Base-by-base conservation (phyloP, 2,329 filamentous ascomycete species). In the Colletotrichum costaricense region DNA sequence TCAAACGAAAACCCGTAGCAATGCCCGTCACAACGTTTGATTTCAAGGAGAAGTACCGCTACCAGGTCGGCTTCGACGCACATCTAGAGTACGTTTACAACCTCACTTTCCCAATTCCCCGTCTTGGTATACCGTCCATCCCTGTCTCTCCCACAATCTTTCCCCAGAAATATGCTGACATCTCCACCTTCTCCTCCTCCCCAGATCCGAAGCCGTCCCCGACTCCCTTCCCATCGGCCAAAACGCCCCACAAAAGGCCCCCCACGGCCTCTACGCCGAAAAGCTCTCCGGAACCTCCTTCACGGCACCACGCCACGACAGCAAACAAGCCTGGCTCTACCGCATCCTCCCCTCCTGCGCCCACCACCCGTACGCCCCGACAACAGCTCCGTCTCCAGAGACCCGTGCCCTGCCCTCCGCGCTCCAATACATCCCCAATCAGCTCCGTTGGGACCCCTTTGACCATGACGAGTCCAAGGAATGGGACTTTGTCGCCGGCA, bases 221-320 rank as follows among this genome's bases (percentile, higher is more conserved):
- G 93, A 92, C 22, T 92, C 94, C 5, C 86, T 96, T 5, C 94
- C 95, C 9, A 80, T 94, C 72, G 94, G 89, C 63, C 89, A 92
- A 55, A 97, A 97, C 86, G 94, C 93, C 3, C 95, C 95, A 0
- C 94, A 97, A 81, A 94, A 95, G 79, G 92, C 92, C 0, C 88
- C 93, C 0, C 90, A 91, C 76, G 94, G 94, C 0, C 90, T 97
- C 33, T 97, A 97, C 83, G 91, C 94, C 33, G 95, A 97, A 84
- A 93, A 93, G 84, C 87, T 94, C 56, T 93, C 92, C 0, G 93
- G 92, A 8, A 93, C 91, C 2, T 87, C 93, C 35, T 94, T 94
- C 80, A 94, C 92, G 4, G 91, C 92, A 1, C 92, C 92, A 0
- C 86, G 93, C 33, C 86, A 90, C 79, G 88, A 92, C 70, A 94